These are phyloP conservation scores for Aspergillus leporis DNA, from an alignment of 495 filamentous ascomycete species.

Conservation along the genomic window DNA sequence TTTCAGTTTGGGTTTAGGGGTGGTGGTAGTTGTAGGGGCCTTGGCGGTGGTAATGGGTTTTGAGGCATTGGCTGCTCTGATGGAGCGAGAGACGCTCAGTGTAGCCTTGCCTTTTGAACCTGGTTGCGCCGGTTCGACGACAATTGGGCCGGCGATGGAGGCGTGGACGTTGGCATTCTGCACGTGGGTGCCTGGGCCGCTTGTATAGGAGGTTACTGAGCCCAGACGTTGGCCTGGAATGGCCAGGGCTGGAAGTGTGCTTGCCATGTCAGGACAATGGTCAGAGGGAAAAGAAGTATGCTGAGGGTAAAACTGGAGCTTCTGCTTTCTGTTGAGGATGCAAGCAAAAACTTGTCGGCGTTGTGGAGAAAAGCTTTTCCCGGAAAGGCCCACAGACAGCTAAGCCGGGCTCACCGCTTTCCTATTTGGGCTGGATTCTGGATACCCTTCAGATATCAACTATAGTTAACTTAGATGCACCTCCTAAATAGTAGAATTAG, in stretches of 20 bases:
- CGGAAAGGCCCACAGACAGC: neutral
- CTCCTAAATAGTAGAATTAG: too few species aligned
- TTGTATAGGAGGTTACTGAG: slow-evolving; percentile 57
- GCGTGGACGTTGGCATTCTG: slow-evolving; percentile 69
- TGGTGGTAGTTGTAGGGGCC: slow-evolving; percentile 1
- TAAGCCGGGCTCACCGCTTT: too few species aligned
- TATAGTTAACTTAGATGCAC: too few species aligned
- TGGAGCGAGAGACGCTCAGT: slow-evolving; percentile 49
- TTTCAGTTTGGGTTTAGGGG: slow-evolving; percentile 44
- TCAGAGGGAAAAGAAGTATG: slow-evolving; percentile 1
- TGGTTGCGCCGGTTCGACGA: slow-evolving; percentile 48
- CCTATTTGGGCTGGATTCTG: too few species aligned
- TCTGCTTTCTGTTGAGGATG: neutral
- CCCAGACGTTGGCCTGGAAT: slow-evolving; percentile 80
- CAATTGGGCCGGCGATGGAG: slow-evolving; percentile 63
- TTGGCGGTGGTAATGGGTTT: slow-evolving; percentile 29
- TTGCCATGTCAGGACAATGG: slow-evolving; percentile 26
- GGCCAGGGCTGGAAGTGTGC: slow-evolving; percentile 35
- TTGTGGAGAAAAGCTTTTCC: neutral
- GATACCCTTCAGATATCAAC: too few species aligned
- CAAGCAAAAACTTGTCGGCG: slow-evolving; percentile 2
- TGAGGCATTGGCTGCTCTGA: slow-evolving; percentile 15
- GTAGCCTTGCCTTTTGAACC: slow-evolving; percentile 58
- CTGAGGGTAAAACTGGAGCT: neutral
- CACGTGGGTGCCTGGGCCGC: slow-evolving; percentile 82